A percentile compares a stretch with the other conserved stretches of the same genome.
Evolutionary conservation across 208 protist species (phyloP).

Genomic region (Giardia duodenalis): DNA sequence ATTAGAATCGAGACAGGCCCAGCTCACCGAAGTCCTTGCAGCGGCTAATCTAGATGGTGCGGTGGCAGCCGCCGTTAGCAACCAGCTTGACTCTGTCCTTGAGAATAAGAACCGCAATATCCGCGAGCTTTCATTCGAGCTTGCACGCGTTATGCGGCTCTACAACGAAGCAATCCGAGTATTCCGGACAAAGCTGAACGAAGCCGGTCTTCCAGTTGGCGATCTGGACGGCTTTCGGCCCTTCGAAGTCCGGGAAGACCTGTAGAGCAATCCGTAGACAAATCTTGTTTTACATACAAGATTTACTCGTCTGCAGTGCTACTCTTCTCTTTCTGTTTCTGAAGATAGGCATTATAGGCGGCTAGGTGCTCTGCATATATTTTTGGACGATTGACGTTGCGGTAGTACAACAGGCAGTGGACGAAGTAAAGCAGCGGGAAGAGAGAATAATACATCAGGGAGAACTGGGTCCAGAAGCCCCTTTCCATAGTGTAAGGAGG

Average conservation of each 20-base stretch:
- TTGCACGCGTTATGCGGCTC: conserved; percentile 49
- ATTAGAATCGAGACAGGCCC: conserved; percentile 70
- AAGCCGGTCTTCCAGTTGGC: neutral
- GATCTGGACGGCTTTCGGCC: conserved; percentile 31
- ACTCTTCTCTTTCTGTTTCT: too few relatives aligned
- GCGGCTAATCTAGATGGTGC: conserved; percentile 71
- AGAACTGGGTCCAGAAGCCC: neutral
- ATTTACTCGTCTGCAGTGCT: too few relatives aligned
- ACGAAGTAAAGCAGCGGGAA: neutral
- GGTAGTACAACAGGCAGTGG: neutral
- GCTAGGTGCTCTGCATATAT: neutral
- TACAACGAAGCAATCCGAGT: conserved; percentile 32
- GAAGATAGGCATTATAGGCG: neutral
- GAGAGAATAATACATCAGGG: neutral
- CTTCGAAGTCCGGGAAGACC: conserved; percentile 25
- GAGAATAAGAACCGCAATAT: conserved; percentile 72
- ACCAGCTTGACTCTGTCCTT: conserved; percentile 68
- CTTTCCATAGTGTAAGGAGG: neutral
- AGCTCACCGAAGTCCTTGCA: conserved; percentile 65
- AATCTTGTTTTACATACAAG: too few relatives aligned
- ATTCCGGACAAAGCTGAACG: neutral
- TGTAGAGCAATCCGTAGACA: neutral
- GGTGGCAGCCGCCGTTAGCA: conserved; percentile 59
- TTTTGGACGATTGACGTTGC: neutral
- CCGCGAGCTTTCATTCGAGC: conserved; percentile 78